phyloP scores from a whole-genome alignment of 1,139 yeast genomes.

The Kodamaea alishanica region DNA sequence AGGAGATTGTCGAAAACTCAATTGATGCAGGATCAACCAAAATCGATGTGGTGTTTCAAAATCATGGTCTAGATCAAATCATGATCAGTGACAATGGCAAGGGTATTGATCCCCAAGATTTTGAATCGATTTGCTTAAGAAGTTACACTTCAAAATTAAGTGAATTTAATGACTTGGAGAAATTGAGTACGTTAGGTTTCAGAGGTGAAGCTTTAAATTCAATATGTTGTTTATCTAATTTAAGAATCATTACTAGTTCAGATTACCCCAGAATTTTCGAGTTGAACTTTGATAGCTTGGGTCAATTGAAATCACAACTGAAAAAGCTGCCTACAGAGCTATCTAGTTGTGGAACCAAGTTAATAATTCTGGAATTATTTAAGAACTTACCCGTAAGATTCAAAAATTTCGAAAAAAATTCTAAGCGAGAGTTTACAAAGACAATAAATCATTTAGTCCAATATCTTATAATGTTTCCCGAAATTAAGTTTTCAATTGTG shows the following conservation, averaged over 20 bases:
- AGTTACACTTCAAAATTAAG: constrained; percentile 79
- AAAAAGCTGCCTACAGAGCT: constrained; percentile 43
- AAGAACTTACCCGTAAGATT: constrained; percentile 68
- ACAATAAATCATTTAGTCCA: constrained; percentile 60
- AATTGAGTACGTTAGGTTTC: constrained; percentile 64
- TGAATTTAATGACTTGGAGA: constrained; percentile 52
- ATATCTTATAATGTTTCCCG: constrained; percentile 60
- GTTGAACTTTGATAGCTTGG: constrained; percentile 52
- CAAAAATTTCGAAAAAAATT: constrained; percentile 65
- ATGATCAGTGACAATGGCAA: constrained; percentile 75
- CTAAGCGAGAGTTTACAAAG: constrained; percentile 68
- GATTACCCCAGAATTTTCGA: constrained; percentile 56
- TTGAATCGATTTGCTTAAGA: constrained; percentile 58
- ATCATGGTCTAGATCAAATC: constrained; percentile 72
- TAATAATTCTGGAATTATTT: constrained; percentile 52
- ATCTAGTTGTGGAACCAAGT: constrained; percentile 53
- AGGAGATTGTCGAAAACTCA: constrained; percentile 84
- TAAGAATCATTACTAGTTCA: constrained; percentile 55
- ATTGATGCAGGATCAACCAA: constrained; percentile 72
- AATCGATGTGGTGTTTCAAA: constrained; percentile 61
- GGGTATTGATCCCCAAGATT: constrained; percentile 64
- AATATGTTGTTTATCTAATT: constrained; percentile 56
- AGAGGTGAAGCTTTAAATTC: constrained; percentile 86
- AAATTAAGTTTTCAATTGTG: constrained; percentile 56
- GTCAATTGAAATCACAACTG: constrained; percentile 36